Base-by-base conservation (phyloP, 2,329 filamentous ascomycete species). In the Talaromyces sp. region DNA sequence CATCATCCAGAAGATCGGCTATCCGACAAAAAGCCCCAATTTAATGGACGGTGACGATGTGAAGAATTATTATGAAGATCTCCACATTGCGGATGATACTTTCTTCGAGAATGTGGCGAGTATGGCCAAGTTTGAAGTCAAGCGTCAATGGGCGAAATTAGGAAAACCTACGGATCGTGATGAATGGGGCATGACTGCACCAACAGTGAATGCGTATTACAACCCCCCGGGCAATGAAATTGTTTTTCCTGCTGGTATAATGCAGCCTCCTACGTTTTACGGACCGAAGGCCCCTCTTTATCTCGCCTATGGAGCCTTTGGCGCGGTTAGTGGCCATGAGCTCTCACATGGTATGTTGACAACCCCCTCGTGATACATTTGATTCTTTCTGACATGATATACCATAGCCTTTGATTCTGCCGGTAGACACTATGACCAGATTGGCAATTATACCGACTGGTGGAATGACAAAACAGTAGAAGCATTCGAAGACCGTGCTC, bases 1-100 rank as follows among this genome's bases (percentile, higher is more conserved):
- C 61, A 89, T 90, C 64, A 76, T 83, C 19, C 85, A 88, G 65
- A 89, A 89, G 70, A 87, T 90, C 58, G 87, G 87, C 1, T 89
- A 88, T 67, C 86, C 87, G 1, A 85, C 82, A 1, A 82, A 81
- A 66, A 84, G 81, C 62, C 87, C 87, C 1, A 79, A 89, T 63
- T 82, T 89, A 42, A 80, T 84, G 71, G 79, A 89, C 62, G 82
- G 87, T 0, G 71, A 76, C 9, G 80, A 76, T 7, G 76, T 90
- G 2, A 74, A 81, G 17, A 70, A 81, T 0, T 89, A 85, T 69
- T 90, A 90, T 69, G 70, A 72, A 1, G 71, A 73, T 0, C 75
- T 88, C 27, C 75, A 82, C 2, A 76, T 89, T 1, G 81, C 77
- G 2, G 72, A 78, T 0, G 72, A 78, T 4, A 75, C 78, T 0